Base-by-base conservation (phyloP, 331 rosid genomes). In the Spiraea crenata region DNA sequence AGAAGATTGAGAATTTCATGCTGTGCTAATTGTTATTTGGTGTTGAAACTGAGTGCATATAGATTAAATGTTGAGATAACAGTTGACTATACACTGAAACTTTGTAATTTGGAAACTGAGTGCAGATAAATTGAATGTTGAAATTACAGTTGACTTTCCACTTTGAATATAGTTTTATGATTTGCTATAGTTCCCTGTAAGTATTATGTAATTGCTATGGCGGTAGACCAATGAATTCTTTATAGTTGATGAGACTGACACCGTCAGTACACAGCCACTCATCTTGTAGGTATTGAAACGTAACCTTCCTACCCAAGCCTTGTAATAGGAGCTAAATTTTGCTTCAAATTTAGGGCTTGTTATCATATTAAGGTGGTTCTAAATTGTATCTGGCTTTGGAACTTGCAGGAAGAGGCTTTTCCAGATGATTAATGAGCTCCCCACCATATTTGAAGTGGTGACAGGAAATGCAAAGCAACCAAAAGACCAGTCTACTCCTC, bases 371-470 rank as follows among this genome's bases (percentile, higher is more conserved):
- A 69, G 77, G 62, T 63, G 61, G 63, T 74, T 79, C 76, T 81
- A 73, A 0, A 90, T 79, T 72, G 70, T 70, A 40, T 38, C 69
- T 82, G 57, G 39, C 60, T 76, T 67, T 76, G 78, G 70, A 73
- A 76, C 73, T 80, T 75, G 55, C 89, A 93, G 97, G 95, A 91
- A 91, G 85, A 85, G 95, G 85, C 96, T 91, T 75, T 91, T 93
- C 76, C 99, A 91, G 87, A 85, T 93, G 99, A 91, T 93, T 73
- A 93, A 93, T 78, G 99, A 93, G 63, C 88, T 93, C 77, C 97
- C 99, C 66, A 93, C 97, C 40, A 88, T 93, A 84, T 93, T 93
- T 75, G 97, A 91, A 82, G 90, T 93, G 50, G 97, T 89, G 63
- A 87, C 89, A 34, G 99, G 95, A 71, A 80, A 71, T 66, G 85